phyloP scores from a whole-genome alignment of 768 basidiomycete species.

The Termitomyces sp. region DNA sequence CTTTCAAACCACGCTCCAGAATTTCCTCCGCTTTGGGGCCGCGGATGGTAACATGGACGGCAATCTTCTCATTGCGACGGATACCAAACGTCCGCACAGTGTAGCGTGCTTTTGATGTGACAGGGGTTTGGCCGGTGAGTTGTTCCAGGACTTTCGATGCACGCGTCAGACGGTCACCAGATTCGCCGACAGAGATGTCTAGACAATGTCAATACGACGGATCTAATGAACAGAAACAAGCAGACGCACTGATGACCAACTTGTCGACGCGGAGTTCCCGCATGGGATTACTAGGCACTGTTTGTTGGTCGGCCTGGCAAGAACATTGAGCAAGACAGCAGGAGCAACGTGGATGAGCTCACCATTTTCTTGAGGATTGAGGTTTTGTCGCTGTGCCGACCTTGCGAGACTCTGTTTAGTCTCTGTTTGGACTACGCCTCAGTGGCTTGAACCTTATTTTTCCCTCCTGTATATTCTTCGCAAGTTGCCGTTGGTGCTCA shows the following conservation, averaged over 20 bases:
- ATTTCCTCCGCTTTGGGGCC: constrained; percentile 99
- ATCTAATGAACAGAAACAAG: neutral
- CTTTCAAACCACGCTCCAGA: constrained; percentile 97
- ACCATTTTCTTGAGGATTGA: constrained; percentile 37
- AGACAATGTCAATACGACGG: constrained; percentile 1
- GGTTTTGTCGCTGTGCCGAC: constrained; percentile 33
- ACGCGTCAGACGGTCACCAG: constrained; percentile 97
- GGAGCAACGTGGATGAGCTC: constrained; percentile 13
- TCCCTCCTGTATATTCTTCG: constrained; percentile 26
- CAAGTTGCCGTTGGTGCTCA: constrained; percentile 18
- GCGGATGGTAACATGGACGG: constrained; percentile 96
- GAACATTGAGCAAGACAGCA: constrained; percentile 5
- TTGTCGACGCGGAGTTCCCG: constrained; percentile 97
- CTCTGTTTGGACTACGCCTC: constrained; percentile 20
- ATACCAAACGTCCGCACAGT: constrained; percentile 99
- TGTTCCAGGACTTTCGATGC: constrained; percentile 99
- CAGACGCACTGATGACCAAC: constrained; percentile 93
- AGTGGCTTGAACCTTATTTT: constrained; percentile 40
- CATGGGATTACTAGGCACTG: constrained; percentile 88
- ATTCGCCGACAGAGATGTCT: constrained; percentile 99
- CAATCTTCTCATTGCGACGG: constrained; percentile 99
- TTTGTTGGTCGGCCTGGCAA: constrained; percentile 79
- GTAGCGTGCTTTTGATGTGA: constrained; percentile 99
- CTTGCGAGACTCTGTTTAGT: constrained; percentile 19
- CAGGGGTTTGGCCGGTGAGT: constrained; percentile 98